phyloP scores from a whole-genome alignment of 2,329 filamentous ascomycete species.

The Cadophora malorum region DNA sequence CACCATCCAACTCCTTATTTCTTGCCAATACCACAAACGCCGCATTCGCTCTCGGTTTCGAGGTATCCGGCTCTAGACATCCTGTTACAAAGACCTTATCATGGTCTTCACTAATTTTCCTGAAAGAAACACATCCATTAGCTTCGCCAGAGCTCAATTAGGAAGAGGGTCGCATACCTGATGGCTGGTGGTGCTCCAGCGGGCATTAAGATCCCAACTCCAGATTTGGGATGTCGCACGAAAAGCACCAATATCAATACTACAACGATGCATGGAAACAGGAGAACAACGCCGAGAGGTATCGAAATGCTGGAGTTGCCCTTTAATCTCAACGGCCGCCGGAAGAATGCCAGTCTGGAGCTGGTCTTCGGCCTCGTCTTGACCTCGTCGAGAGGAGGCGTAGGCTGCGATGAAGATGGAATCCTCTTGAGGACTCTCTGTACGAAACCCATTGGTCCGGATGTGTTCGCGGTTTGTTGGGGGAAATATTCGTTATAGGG shows the following conservation, averaged over 20 bases:
- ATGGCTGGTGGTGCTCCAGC: conserved; percentile 88
- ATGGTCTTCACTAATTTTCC: conserved; percentile 95
- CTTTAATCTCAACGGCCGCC: conserved; percentile 83
- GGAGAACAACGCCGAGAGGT: conserved; percentile 87
- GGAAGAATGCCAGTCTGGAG: conserved; percentile 77
- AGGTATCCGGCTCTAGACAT: conserved; percentile 81
- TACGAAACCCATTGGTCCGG: conserved; percentile 55
- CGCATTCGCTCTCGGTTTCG: conserved; percentile 84
- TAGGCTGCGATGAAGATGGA: conserved; percentile 51
- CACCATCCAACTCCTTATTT: conserved; percentile 95
- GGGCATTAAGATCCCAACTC: conserved; percentile 84
- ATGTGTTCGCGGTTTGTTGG: conserved; percentile 32
- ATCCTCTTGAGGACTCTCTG: conserved; percentile 59
- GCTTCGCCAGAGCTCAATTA: conserved; percentile 16
- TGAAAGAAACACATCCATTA: conserved; percentile 48
- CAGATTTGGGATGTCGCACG: conserved; percentile 83
- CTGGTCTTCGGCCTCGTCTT: conserved; percentile 50
- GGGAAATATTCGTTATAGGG: conserved; percentile 40
- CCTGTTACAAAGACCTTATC: conserved; percentile 96
- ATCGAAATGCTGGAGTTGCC: conserved; percentile 93
- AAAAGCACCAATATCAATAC: conserved; percentile 90
- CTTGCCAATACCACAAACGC: conserved; percentile 94
- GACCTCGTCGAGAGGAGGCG: conserved; percentile 53
- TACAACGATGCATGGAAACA: conserved; percentile 92
- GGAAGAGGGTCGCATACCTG: conserved; percentile 62